Conservation (phyloP, 768 basidiomycete species). For the Hemileccinum rubropunctum region DNA sequence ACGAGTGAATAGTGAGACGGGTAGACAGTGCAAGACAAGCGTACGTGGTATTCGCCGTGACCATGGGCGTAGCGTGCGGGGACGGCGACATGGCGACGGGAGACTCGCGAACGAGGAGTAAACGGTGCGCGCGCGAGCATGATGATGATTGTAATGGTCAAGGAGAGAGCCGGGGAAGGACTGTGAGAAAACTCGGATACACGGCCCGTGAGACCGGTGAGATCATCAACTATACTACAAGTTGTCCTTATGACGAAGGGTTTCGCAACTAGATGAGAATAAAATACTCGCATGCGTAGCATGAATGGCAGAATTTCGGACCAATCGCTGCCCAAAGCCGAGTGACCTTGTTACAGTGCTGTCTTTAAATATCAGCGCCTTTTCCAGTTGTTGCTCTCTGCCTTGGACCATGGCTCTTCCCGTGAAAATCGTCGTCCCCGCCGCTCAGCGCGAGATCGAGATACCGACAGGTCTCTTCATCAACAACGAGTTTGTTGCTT, state of each 20-base stretch:
- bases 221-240: no score
- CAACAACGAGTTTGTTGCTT: constrained; percentile 85
- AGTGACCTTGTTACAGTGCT: no score
- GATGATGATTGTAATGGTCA: constrained; percentile 8
- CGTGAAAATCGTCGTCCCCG: constrained; percentile 40
- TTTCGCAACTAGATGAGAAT: background rate
- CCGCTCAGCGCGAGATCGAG: constrained; percentile 47
- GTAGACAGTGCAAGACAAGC: background rate
- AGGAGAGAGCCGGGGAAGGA: constrained; percentile 15
- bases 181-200: constrained; percentile 20
- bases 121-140: constrained; percentile 48
- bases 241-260: no score
- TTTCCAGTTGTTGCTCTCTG: background rate
- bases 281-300: no score
- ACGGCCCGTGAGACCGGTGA: no score
- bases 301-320: no score
- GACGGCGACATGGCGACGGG: constrained; percentile 23
- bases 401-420: constrained; percentile 44
- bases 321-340: no score
- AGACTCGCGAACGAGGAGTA: constrained; percentile 38
- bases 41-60: constrained; percentile 52
- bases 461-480: constrained; percentile 88
- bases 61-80: constrained; percentile 48
- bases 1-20: background rate
- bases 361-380: constrained; percentile 11